Percentiles rank a stretch among this genome's conserved stretches.
Conservation (phyloP, 495 filamentous ascomycete species). For the Aspergillus wentii region DNA sequence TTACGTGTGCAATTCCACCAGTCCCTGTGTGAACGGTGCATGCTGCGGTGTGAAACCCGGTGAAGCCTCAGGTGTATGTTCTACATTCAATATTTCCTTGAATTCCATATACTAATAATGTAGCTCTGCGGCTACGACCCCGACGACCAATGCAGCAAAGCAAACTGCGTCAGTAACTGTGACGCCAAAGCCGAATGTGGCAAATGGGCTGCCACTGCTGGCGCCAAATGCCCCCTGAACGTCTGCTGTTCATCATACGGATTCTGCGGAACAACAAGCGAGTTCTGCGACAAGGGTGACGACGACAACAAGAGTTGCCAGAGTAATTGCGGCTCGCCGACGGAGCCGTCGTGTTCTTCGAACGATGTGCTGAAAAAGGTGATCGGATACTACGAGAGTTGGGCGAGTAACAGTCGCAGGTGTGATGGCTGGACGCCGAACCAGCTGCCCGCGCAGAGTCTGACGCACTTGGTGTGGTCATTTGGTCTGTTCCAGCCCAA, state of each 20-base stretch:
- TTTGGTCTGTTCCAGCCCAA: constrained; percentile 24
- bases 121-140: constrained; percentile 2
- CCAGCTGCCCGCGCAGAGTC: constrained; percentile 10
- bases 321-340: constrained; percentile 4
- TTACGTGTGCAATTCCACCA: constrained; percentile 11
- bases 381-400: constrained; percentile 23
- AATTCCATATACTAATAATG: too few relatives aligned
- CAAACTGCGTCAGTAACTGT: constrained; percentile 18
- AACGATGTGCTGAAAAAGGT: constrained; percentile 2
- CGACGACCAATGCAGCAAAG: background rate
- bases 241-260: constrained; percentile 24
- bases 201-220: constrained; percentile 12
- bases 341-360: constrained; percentile 1
- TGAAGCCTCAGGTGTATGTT: too few relatives aligned
- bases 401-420: constrained; percentile 1
- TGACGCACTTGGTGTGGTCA: constrained; percentile 27
- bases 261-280: constrained; percentile 34
- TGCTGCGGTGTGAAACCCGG: constrained; percentile 17
- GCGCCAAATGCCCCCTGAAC: constrained; percentile 21
- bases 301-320: constrained; percentile 10
- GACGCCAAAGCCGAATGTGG: constrained; percentile 29
- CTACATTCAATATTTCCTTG: too few relatives aligned
- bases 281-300: constrained; percentile 33
- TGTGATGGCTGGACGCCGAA: constrained; percentile 5
- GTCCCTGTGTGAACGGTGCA: constrained; percentile 20